A percentile compares a stretch with the other conserved stretches of the same genome.
phyloP scores from a whole-genome alignment of 2,329 filamentous ascomycete genomes.

The Thielaviopsis ethacetica region DNA sequence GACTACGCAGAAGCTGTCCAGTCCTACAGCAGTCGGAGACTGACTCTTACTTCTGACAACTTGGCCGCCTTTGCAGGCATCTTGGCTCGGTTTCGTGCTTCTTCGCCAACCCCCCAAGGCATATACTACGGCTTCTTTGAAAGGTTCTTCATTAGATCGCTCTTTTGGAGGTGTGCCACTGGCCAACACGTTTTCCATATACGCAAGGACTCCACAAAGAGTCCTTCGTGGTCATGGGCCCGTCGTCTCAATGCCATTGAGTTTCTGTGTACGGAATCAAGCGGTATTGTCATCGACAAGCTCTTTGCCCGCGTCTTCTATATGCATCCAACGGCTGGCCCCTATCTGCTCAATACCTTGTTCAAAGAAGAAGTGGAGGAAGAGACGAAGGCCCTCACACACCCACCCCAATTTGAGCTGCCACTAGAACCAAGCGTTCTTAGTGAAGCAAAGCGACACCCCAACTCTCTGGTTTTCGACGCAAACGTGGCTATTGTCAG shows the following conservation, averaged over 20 bases:
- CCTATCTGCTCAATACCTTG: neutral
- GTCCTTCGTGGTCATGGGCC: constrained; percentile 2
- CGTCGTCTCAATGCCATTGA: neutral
- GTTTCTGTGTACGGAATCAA: neutral
- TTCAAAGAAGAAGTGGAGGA: neutral
- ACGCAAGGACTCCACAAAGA: neutral
- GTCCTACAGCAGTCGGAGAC: neutral
- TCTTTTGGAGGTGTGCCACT: neutral
- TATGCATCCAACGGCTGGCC: neutral
- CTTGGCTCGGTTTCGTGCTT: neutral
- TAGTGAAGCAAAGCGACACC: neutral
- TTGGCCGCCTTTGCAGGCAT: neutral
- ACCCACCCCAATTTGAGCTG: neutral
- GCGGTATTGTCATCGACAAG: neutral
- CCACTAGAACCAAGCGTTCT: neutral
- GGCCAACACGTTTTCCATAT: neutral
- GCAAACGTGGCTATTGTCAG: neutral
- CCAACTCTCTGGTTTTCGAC: neutral
- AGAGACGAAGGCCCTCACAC: neutral
- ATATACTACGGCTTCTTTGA: neutral
- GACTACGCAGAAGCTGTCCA: neutral
- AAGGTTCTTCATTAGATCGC: neutral
- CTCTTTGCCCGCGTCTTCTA: neutral
- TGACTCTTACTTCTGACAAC: neutral
- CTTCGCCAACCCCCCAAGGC: neutral